Base-by-base conservation (phyloP, 805 yeast species). In the Saccharomycopsis babjevae region DNA sequence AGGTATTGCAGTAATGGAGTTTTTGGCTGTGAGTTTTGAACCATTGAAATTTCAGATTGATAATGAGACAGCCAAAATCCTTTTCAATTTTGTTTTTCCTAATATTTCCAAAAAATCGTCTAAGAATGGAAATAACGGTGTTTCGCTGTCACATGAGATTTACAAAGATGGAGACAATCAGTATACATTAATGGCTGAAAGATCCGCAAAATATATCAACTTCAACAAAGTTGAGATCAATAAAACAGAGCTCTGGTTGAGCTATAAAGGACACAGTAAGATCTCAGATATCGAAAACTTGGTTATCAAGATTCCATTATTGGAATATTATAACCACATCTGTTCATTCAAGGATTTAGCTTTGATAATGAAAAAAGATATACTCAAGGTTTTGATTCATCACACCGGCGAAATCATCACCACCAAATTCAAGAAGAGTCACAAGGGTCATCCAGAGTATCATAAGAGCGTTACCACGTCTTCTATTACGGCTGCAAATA, bases 151-250 rank as follows among this genome's bases (percentile, higher is more conserved):
- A 2, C 25, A 54, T 36, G 36, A 52, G 22, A 20, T 18, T 20
- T 54, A 11, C 13, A 54, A 54, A 11, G 42, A 54, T 54, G 56
- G 56, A 30, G 36, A 28, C 8, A 59, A 60, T 40, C 59, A 60
- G 22, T 60, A 39, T 39, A 18, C 55, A n/a, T 77, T 79, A 62
- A 89, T 91, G 96, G 77, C 89, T 7, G 72, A 75, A 56, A 75
- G 97, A 50, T 89, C 97, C 0, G 80, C 88, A 54, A 79, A 79
- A 50, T 88, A 79, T 69, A 77, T 85, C 69, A 84, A 85, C 67
- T 82, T 91, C 50, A 78, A 80, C 25, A 74, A 77, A 18, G 77
- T 89, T 54, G 73, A 75, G n/a, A 72, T 86, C 28, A 71, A 74
- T 15, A 72, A 75, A 34, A 73, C 82, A 20, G 68, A 73, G 25